Evolutionary conservation across 169 alveolate genomes (phyloP).

Genomic region (Cryptosporidium ubiquitum): DNA sequence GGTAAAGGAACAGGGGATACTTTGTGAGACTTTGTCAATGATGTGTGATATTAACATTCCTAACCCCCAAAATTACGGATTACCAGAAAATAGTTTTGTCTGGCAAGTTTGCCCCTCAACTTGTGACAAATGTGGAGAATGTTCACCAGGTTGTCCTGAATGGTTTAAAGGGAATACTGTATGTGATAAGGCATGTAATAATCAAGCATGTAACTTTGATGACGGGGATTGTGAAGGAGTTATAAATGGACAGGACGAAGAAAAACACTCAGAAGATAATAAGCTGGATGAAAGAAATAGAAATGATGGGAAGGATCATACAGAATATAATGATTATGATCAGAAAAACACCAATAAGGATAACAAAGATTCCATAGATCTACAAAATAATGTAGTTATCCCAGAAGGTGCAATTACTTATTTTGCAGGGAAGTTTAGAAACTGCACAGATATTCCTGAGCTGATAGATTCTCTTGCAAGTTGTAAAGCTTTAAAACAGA

Average conservation of each 20-base stretch:
- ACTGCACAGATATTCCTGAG: slow-evolving; percentile 59
- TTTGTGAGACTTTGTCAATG: slow-evolving; percentile 13
- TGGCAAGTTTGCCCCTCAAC: slow-evolving; percentile 79
- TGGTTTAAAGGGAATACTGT: slow-evolving; percentile 79
- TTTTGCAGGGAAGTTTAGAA: slow-evolving; percentile 61
- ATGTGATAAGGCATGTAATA: slow-evolving; percentile 80
- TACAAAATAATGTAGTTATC: not conserved
- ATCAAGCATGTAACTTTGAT: slow-evolving; percentile 78
- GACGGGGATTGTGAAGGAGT: slow-evolving; percentile 78
- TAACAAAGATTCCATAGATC: not conserved
- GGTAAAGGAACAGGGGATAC: slow-evolving; percentile 45
- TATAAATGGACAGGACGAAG: not conserved
- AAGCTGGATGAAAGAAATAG: not conserved
- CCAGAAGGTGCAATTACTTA: slow-evolving; percentile 48
- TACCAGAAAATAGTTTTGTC: slow-evolving; percentile 77
- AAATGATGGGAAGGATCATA: not conserved
- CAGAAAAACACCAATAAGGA: not conserved
- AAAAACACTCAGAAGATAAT: not conserved
- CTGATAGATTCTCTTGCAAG: slow-evolving; percentile 48
- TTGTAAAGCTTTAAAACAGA: slow-evolving; percentile 48
- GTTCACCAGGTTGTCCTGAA: slow-evolving; percentile 80
- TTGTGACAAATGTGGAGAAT: slow-evolving; percentile 79
- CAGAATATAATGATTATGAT: not conserved
- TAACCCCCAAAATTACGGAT: slow-evolving; percentile 40
- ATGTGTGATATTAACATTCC: slow-evolving; percentile 61